Conservation (phyloP, 202 grass and related monocot species). For the Brachypodium distachyon region DNA sequence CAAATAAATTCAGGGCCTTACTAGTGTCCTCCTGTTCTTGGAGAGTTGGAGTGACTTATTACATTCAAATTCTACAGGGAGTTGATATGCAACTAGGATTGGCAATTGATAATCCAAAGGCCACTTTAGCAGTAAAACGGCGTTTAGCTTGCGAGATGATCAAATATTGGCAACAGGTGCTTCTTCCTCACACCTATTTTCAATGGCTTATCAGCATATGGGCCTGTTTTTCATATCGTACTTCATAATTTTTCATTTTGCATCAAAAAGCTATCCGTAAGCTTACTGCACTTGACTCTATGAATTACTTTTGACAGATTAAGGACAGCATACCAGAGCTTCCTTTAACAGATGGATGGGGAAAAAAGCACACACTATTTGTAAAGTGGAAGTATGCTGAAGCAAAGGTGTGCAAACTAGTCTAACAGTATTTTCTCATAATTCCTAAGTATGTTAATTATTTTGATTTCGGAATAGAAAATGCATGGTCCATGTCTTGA, state of each 20-base stretch:
- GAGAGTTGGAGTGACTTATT: neutral
- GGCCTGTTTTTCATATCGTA: neutral
- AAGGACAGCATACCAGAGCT: conserved; percentile 60
- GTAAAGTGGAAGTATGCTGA: conserved; percentile 83
- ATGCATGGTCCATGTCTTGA: neutral
- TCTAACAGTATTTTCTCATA: neutral
- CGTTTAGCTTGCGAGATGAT: conserved; percentile 80
- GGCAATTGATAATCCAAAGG: conserved; percentile 84
- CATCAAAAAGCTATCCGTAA: neutral
- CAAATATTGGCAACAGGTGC: conserved; percentile 85
- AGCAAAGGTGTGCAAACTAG: conserved; percentile 49
- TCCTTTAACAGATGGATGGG: conserved; percentile 61
- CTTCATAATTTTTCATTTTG: neutral
- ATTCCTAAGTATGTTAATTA: neutral
- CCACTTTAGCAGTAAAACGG: conserved; percentile 77
- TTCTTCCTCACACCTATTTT: neutral
- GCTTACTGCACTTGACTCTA: neutral
- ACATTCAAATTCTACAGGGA: conserved; percentile 33
- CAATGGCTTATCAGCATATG: neutral
- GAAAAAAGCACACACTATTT: conserved; percentile 62
- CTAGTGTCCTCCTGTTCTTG: neutral
- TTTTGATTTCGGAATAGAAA: neutral
- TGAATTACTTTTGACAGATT: conserved; percentile 35
- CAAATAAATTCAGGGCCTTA: neutral
- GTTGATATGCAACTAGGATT: conserved; percentile 84